phyloP scores from a whole-genome alignment of 805 yeast species.

The Kodamaea jinghongensis region DNA sequence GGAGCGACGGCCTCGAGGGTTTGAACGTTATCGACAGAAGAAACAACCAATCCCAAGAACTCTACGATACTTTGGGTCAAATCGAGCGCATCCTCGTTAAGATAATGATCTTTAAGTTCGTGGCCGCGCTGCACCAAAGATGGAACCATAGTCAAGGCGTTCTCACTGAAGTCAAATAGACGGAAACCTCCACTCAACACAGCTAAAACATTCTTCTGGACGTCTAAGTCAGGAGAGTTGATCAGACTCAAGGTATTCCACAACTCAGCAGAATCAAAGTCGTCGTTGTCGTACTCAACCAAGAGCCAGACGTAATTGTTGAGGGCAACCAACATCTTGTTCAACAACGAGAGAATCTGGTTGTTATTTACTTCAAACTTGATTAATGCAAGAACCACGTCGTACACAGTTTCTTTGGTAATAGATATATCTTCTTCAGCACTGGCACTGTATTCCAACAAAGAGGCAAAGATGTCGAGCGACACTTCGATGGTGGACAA shows the following conservation, averaged over 20 bases:
- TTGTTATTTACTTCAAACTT: constrained; percentile 30
- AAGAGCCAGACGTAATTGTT: constrained; percentile 71
- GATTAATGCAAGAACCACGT: constrained; percentile 38
- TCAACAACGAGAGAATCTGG: constrained; percentile 37
- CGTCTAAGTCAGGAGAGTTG: constrained; percentile 13
- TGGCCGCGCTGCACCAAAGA: constrained; percentile 23
- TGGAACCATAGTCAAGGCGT: constrained; percentile 25
- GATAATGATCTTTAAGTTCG: background rate
- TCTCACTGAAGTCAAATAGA: constrained; percentile 25
- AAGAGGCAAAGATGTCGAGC: constrained; percentile 73
- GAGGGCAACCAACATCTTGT: constrained; percentile 60
- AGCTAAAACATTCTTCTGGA: constrained; percentile 37
- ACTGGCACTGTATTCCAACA: constrained; percentile 49
- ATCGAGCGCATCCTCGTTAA: constrained; percentile 9
- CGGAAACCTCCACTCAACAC: constrained; percentile 38
- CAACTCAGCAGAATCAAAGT: constrained; percentile 17
- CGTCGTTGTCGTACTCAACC: constrained; percentile 25
- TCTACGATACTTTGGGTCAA: constrained; percentile 43
- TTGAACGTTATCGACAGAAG: constrained; percentile 23
- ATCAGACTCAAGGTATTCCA: constrained; percentile 27
- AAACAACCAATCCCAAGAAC: constrained; percentile 44
- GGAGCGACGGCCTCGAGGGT: constrained; percentile 7
- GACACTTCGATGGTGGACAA: constrained; percentile 67
- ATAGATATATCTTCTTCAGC: constrained; percentile 5
- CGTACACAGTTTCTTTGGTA: constrained; percentile 12